These are phyloP conservation scores for Hypholoma fasciculare DNA, from an alignment of 768 basidiomycete genomes.

Conservation along the genomic window DNA sequence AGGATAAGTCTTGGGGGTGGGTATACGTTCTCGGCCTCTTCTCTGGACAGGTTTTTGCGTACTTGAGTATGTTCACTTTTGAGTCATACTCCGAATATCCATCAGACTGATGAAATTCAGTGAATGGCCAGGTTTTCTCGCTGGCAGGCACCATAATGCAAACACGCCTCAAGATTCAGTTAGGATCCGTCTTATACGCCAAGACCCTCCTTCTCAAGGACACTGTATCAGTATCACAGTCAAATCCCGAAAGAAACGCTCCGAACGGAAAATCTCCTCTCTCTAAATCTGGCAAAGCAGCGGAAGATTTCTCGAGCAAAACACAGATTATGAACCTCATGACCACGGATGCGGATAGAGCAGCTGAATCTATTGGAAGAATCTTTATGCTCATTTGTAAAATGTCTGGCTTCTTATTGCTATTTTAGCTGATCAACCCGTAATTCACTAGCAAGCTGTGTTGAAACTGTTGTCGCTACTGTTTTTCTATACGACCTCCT, in stretches of 20 bases:
- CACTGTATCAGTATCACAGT: constrained; percentile 2
- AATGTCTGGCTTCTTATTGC: constrained; percentile 11
- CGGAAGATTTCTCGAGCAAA: constrained; percentile 64
- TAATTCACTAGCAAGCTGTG: constrained; percentile 9
- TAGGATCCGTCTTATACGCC: constrained; percentile 17
- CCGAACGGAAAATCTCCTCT: background rate
- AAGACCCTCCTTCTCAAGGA: constrained; percentile 19
- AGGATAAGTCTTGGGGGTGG: constrained; percentile 63
- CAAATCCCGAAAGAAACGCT: too few relatives aligned
- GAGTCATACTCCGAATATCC: background rate
- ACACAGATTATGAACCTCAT: constrained; percentile 91
- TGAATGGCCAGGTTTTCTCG: constrained; percentile 16
- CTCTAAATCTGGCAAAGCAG: constrained; percentile 28
- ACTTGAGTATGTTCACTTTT: constrained; percentile 15
- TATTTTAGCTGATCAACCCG: background rate
- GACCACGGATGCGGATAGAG: constrained; percentile 91
- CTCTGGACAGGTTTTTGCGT: constrained; percentile 12
- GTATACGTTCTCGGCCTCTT: constrained; percentile 35
- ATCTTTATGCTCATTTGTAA: constrained; percentile 70
- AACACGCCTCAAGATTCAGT: constrained; percentile 15
- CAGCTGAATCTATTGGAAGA: constrained; percentile 82
- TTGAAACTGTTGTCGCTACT: constrained; percentile 16
- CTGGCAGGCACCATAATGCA: constrained; percentile 10
- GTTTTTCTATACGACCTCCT: constrained; percentile 15
- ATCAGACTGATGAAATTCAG: constrained; percentile 1